These are phyloP conservation scores for Rhizopogon vesiculosus DNA, from an alignment of 768 basidiomycete genomes.

Conservation along the genomic window DNA sequence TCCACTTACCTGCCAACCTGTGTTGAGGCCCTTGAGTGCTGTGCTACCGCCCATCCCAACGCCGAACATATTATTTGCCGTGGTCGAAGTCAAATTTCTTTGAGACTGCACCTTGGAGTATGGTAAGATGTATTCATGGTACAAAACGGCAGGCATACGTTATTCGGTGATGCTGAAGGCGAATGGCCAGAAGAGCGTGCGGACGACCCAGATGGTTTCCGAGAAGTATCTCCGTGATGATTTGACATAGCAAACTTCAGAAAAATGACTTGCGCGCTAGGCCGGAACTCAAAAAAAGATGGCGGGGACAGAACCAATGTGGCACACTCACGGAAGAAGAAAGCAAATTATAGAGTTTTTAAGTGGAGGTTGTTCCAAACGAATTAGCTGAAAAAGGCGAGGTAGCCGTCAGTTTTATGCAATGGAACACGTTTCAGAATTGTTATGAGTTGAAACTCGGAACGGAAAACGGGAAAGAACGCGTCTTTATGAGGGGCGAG, in stretches of 20 bases:
- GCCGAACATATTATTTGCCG: conserved; percentile 46
- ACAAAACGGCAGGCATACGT: conserved; percentile 35
- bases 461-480: conserved; percentile 26
- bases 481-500: conserved; percentile 20
- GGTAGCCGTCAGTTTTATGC: conserved; percentile 15
- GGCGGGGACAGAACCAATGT: conserved; percentile 8
- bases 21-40: conserved; percentile 47
- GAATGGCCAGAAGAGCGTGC: conserved; percentile 60
- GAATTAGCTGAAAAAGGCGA: conserved; percentile 30
- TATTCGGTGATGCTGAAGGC: conserved; percentile 54
- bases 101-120: conserved; percentile 34
- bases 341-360: conserved; percentile 28
- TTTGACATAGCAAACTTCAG: conserved; percentile 25
- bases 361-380: conserved; percentile 24
- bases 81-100: conserved; percentile 39
- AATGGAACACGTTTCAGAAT: conserved; percentile 17
- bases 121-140: conserved; percentile 4
- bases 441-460: conserved; percentile 18
- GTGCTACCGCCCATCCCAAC: conserved; percentile 44
- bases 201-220: conserved; percentile 70
- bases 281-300: conserved; percentile 12
- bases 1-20: conserved; percentile 63
- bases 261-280: conserved; percentile 25
- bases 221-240: conserved; percentile 41
- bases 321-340: conserved; percentile 23